Evolutionary conservation across 305 asterid genomes (phyloP).

Genomic region (Fraxinus baroniana): DNA sequence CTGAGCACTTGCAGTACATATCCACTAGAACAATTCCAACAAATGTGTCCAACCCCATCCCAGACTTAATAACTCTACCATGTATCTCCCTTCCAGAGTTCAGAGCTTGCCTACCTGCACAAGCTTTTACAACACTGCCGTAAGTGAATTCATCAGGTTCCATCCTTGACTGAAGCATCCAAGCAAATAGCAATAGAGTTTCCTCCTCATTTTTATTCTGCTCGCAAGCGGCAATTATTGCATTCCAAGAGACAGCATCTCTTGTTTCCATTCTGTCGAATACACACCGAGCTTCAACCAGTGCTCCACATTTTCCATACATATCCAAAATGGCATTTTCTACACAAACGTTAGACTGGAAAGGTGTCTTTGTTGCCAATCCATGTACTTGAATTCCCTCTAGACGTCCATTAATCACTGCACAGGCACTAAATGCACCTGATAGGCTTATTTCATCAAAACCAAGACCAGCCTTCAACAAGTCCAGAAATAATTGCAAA

Average conservation of each 20-base stretch:
- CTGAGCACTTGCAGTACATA: slow-evolving; percentile 81
- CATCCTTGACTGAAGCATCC: slow-evolving; percentile 65
- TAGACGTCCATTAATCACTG: slow-evolving; percentile 48
- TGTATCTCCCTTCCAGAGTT: slow-evolving; percentile 66
- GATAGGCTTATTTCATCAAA: slow-evolving; percentile 77
- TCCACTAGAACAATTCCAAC: slow-evolving; percentile 80
- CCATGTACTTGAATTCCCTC: slow-evolving; percentile 78
- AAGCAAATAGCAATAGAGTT: slow-evolving; percentile 42
- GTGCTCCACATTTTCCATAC: slow-evolving; percentile 87
- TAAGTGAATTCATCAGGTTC: slow-evolving; percentile 85
- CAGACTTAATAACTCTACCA: slow-evolving; percentile 61
- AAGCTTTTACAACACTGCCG: slow-evolving; percentile 85
- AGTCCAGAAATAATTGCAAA: slow-evolving; percentile 44
- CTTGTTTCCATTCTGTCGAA: slow-evolving; percentile 69
- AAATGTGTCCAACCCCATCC: slow-evolving; percentile 72
- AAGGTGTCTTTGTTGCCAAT: slow-evolving; percentile 64
- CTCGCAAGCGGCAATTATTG: slow-evolving; percentile 83
- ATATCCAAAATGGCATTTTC: slow-evolving; percentile 79
- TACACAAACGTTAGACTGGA: slow-evolving; percentile 55
- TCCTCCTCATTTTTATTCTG: slow-evolving; percentile 63
- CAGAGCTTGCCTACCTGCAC: slow-evolving; percentile 67
- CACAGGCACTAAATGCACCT: slow-evolving; percentile 76
- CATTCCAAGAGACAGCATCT: slow-evolving; percentile 92
- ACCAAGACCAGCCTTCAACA: slow-evolving; percentile 61
- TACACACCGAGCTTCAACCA: slow-evolving; percentile 57